phyloP scores from a whole-genome alignment of 768 basidiomycete genomes.

The Ephemerocybe angulata region DNA sequence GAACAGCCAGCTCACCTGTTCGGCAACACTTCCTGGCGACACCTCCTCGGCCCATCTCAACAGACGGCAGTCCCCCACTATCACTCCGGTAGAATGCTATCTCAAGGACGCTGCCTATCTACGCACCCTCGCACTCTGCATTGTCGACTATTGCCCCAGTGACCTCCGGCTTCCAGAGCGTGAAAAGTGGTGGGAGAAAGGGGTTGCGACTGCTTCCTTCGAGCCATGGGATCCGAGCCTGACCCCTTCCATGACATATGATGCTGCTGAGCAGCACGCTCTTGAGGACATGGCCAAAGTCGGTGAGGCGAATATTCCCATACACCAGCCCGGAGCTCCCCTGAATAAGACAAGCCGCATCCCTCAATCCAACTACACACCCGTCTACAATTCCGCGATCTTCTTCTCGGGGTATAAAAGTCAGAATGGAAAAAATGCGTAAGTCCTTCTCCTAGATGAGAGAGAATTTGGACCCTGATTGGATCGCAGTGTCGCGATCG shows the following conservation, averaged over 20 bases:
- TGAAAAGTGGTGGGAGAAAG: slow-evolving; percentile 10
- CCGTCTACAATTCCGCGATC: not conserved
- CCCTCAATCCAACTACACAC: not conserved
- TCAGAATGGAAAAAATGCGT: slow-evolving; percentile 3
- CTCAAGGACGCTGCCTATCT: slow-evolving; percentile 11
- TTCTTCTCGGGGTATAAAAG: slow-evolving; percentile 3
- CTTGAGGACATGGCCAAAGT: slow-evolving; percentile 1
- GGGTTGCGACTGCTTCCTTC: slow-evolving; percentile 6
- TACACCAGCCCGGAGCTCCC: not conserved
- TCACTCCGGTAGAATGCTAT: slow-evolving; percentile 7
- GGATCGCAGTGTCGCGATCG: slow-evolving; percentile 1
- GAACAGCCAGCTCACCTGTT: too few relatives aligned
- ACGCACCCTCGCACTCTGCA: slow-evolving; percentile 10
- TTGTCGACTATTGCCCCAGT: slow-evolving; percentile 4
- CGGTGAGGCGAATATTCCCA: slow-evolving; percentile 7
- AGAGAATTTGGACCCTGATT: not conserved
- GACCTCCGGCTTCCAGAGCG: slow-evolving; percentile 2
- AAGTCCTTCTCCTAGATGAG: not conserved
- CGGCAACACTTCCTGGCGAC: too few relatives aligned
- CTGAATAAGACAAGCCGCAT: slow-evolving; percentile 7
- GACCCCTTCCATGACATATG: slow-evolving; percentile 6
- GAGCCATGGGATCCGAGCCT: slow-evolving; percentile 7
- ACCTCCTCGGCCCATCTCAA: too few relatives aligned
- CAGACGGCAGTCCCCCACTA: too few relatives aligned
- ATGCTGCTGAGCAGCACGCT: slow-evolving; percentile 6